Base-by-base conservation (phyloP, 2,329 filamentous ascomycete genomes). In the Chlorencoelia australis region DNA sequence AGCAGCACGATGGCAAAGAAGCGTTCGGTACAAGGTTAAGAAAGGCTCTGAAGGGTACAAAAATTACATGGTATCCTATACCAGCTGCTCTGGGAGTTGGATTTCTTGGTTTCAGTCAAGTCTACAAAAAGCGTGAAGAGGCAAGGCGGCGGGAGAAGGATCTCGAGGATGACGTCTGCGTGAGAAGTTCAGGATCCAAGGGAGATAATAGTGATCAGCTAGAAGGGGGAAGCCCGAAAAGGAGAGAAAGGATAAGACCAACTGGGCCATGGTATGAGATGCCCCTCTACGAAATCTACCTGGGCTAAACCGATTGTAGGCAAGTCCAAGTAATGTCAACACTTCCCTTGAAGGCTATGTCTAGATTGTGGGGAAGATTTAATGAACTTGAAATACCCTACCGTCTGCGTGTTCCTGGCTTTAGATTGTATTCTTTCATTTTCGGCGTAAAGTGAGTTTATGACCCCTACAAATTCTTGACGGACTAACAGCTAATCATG, bases 241-340 rank as follows among this genome's bases (percentile, higher is more conserved):
- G 61, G 53, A 65, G 75, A 44, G 65, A 72, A 41, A 66, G 73
- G 38, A 73, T 82, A 46, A 66, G 75, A 19, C 78, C 77, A 7
- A 75, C 70, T 32, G 79, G 79, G 16, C 78, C 79, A 55, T 84
- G 79, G 71, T 69, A 53, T 30, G 58, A 17, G 8, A 26, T 27
- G 7, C 7, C 17, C 15, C 13, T 28, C n/a, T 8, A 18, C 14
- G 28, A 9, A 5, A 38, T 11, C 13, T 17, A 14, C 7, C 9
- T 11, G n/a, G 24, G 33, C 47, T 52, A 35, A 54, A 11, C 28
- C 20, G 16, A 25, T 37, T 24, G 8, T 38, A 69, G 67, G 75
- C 75, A 79, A 45, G 75, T 85, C 35, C 77, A 82, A 54, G 70
- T 84, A 49, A 82, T 85, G 73, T 82, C 77, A 16, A 83, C 78